Base-by-base conservation (phyloP, 805 yeast species). In the Kodamaea hsintzibuensis region DNA sequence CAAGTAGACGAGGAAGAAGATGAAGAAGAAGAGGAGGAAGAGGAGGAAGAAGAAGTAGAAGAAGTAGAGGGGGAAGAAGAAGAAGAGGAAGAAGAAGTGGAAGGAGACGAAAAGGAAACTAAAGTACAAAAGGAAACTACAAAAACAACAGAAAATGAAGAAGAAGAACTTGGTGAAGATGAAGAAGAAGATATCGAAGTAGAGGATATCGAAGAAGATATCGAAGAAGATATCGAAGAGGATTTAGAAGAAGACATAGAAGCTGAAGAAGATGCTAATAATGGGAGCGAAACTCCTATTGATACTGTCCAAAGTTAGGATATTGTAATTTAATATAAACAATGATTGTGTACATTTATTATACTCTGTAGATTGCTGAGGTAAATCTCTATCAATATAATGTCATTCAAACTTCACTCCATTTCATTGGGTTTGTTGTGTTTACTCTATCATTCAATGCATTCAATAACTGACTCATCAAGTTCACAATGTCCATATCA, bases 1-100 rank as follows among this genome's bases (percentile, higher is more conserved):
- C 66, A 58, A 35, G 55, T 58, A 8, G 83, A 79, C 6, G 89
- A 82, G 42, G 86, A 79, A 1, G 73, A 65, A 12, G 67, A 64
- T n/a, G 70, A 66, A 1, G 71, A 66, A 1, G 70, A 66, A 7
- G 71, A 65, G 5, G 70, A 67, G 8, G 66, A 60, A 3, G 69
- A 64, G 2, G 69, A 64, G 9, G 68, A 65, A 14, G 68, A 60
- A 16, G 66, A 56, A 9, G 68, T 54, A 2, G 67, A 56, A 8
- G 64, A 52, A 13, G 61, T 55, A 13, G 59, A 42, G 12, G 67
- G 63, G 4, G 80, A 65, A 0, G 77, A 64, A 7, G 74, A 66
- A n/a, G 59, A 65, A 0, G 77, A 64, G 7, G 74, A 66, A n/a
- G 59, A 56, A 8, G 78, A 69, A 4, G 80, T 70, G 6, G 81